Conservation (phyloP, 805 yeast genomes). For the Candida montana region DNA sequence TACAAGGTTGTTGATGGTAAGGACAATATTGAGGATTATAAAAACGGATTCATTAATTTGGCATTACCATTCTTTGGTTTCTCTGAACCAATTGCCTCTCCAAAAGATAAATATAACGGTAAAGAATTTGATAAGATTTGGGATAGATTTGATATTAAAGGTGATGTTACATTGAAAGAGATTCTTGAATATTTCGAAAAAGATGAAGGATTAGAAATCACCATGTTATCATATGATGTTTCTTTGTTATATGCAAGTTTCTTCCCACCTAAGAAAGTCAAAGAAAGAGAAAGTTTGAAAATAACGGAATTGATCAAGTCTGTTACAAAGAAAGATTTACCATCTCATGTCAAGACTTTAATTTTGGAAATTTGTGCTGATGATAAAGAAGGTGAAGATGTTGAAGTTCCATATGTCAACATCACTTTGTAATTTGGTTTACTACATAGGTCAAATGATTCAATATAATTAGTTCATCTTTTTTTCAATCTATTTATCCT, state of each 20-base stretch:
- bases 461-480: not conserved
- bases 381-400: conserved; percentile 90
- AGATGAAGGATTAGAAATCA: conserved; percentile 78
- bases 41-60: conserved; percentile 87
- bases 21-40: conserved; percentile 74
- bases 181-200: conserved; percentile 70
- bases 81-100: conserved; percentile 89
- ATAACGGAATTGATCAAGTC: conserved; percentile 73
- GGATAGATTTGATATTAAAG: conserved; percentile 85
- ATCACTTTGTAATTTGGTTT: conserved; percentile 39
- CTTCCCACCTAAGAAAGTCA: conserved; percentile 84
- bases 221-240: conserved; percentile 90
- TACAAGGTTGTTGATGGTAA: conserved; percentile 82
- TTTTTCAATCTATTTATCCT: not conserved
- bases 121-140: conserved; percentile 84
- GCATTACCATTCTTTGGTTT: conserved; percentile 96
- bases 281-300: conserved; percentile 64
- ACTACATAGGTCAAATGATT: not conserved
- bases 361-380: conserved; percentile 90
- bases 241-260: conserved; percentile 88
- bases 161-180: conserved; percentile 70
- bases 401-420: conserved; percentile 85
- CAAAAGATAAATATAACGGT: conserved; percentile 73
- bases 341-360: conserved; percentile 66
- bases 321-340: conserved; percentile 81